Evolutionary conservation across 2,329 filamentous ascomycete species (phyloP).

Genomic region (Paraconiothyrium brasiliense): DNA sequence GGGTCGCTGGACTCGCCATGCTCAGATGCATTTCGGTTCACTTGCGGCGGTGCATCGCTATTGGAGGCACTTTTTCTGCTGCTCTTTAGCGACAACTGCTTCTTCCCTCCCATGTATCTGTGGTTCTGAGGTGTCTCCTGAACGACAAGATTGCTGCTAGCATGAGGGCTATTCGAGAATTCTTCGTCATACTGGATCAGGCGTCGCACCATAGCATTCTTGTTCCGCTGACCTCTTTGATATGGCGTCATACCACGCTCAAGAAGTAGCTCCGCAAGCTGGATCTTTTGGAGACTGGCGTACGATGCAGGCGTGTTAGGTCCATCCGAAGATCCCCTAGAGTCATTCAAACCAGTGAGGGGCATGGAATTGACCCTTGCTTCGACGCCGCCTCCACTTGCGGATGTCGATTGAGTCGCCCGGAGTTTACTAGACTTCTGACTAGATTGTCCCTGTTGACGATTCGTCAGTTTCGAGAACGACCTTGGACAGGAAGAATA

Average conservation of each 20-base stretch:
- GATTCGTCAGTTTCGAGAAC: neutral
- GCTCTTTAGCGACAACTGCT: neutral
- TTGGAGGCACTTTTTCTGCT: neutral
- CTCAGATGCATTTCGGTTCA: no score
- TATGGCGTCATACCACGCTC: neutral
- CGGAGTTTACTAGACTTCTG: neutral
- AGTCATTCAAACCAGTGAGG: neutral
- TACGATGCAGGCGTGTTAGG: neutral
- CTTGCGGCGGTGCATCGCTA: no score
- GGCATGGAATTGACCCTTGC: neutral
- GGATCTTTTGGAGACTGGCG: neutral
- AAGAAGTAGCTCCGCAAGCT: neutral
- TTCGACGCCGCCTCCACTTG: neutral
- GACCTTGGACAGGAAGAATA: neutral
- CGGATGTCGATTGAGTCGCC: neutral
- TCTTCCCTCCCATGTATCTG: neutral
- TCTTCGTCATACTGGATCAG: neutral
- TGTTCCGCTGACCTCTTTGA: neutral
- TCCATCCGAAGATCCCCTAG: neutral
- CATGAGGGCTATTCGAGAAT: neutral
- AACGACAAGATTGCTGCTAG: neutral
- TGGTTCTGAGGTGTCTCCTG: neutral
- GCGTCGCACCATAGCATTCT: neutral
- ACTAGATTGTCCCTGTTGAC: neutral
- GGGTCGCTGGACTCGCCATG: no score